Evolutionary conservation across 139 green algal species (phyloP).

Genomic region (Mesostigma viride): DNA sequence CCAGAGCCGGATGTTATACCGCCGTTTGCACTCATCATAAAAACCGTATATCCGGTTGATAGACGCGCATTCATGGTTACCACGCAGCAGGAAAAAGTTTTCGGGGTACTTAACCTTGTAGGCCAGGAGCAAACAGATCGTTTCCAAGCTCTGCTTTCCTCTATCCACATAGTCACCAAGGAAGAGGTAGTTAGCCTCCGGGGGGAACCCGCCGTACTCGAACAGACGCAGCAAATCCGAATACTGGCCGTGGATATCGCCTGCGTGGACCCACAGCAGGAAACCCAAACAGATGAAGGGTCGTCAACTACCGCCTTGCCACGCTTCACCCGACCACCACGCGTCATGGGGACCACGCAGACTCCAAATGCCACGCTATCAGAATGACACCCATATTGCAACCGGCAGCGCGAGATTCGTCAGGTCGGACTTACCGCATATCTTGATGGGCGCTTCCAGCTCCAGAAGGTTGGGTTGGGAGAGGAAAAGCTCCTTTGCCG

Average conservation of each 20-base stretch:
- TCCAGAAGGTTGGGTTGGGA: conserved; percentile 92
- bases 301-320: too few relatives aligned
- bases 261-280: conserved; percentile 2
- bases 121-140: conserved; percentile 93
- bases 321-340: too few relatives aligned
- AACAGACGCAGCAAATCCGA: conserved; percentile 93
- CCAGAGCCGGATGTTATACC: conserved; percentile 97
- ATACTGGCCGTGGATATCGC: conserved; percentile 97
- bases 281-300: too few relatives aligned
- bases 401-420: too few relatives aligned
- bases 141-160: conserved; percentile 97
- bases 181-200: conserved; percentile 98
- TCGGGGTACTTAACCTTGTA: conserved; percentile 99
- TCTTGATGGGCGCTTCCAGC: conserved; percentile 97
- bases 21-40: conserved; percentile 98
- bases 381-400: too few relatives aligned
- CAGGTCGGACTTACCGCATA: conserved; percentile 62
- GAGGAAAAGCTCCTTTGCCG: conserved; percentile 76
- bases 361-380: too few relatives aligned
- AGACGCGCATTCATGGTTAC: conserved; percentile 93
- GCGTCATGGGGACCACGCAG: too few relatives aligned
- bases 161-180: conserved; percentile 98
- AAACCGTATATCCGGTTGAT: conserved; percentile 99
- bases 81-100: conserved; percentile 98
- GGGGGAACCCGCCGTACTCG: conserved; percentile 96